Evolutionary conservation across 2,329 filamentous ascomycete species (phyloP).

Genomic region (Clonostachys chloroleuca): DNA sequence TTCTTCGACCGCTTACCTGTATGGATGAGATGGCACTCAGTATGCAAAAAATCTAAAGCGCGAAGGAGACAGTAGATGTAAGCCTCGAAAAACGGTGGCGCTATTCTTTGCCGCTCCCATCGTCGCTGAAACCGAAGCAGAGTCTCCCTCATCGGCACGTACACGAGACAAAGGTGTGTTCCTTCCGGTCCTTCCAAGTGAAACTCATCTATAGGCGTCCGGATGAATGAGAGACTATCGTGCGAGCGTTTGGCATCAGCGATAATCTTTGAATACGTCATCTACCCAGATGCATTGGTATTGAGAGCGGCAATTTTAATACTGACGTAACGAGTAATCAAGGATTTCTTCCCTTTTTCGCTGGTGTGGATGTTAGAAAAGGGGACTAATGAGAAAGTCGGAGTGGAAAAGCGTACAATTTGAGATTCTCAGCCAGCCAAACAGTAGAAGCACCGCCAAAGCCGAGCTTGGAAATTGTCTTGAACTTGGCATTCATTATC

Average conservation of each 20-base stretch:
- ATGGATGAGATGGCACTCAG: constrained; percentile 9
- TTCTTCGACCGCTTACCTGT: constrained; percentile 7
- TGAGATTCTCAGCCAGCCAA: constrained; percentile 23
- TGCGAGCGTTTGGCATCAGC: constrained; percentile 7
- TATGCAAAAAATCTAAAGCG: constrained; percentile 11
- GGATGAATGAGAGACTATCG: constrained; percentile 5
- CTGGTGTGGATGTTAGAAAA: neutral
- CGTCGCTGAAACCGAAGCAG: constrained; percentile 7
- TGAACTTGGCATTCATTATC: constrained; percentile 24
- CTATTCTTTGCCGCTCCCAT: constrained; percentile 6
- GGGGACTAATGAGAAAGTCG: neutral
- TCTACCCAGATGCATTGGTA: constrained; percentile 6
- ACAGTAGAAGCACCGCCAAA: constrained; percentile 27
- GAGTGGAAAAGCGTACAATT: constrained; percentile 4
- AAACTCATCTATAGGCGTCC: constrained; percentile 8
- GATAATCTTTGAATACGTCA: constrained; percentile 4
- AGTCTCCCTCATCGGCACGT: constrained; percentile 12
- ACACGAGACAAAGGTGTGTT: constrained; percentile 12
- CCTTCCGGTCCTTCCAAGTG: constrained; percentile 5
- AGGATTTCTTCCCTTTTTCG: neutral
- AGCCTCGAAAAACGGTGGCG: constrained; percentile 7
- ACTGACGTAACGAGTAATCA: constrained; percentile 4
- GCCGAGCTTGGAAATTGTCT: constrained; percentile 26
- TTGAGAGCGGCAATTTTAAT: constrained; percentile 11
- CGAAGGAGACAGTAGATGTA: constrained; percentile 10